A percentile compares a stretch with the other conserved stretches of the same genome.
phyloP scores from a whole-genome alignment of 371 early-diverging fungal genomes.

The Coemansia sp. region DNA sequence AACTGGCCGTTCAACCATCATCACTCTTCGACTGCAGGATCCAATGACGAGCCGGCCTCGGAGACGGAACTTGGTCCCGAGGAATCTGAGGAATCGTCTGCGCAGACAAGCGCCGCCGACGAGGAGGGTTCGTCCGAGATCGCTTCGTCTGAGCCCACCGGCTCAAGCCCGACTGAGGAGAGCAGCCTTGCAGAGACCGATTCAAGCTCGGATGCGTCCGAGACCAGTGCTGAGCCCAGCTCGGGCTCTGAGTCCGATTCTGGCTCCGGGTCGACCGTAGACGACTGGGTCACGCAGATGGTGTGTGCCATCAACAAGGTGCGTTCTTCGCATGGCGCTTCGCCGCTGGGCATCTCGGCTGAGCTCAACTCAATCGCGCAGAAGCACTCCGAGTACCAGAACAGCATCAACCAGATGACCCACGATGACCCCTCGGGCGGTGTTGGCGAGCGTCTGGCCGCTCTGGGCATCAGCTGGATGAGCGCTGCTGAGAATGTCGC shows the following conservation, averaged over 20 bases:
- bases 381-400: constrained; percentile 50
- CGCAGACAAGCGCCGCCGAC: too few species aligned
- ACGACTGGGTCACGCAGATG: constrained; percentile 40
- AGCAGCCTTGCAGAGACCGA: background rate
- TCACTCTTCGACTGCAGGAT: background rate
- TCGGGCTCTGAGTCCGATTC: too few species aligned
- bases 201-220: constrained; percentile 1
- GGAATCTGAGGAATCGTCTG: background rate
- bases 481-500: constrained; percentile 54
- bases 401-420: constrained; percentile 48
- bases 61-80: background rate
- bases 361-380: constrained; percentile 44
- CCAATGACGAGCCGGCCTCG: background rate
- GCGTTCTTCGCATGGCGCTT: constrained; percentile 27
- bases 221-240: constrained; percentile 1
- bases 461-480: constrained; percentile 35
- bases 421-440: constrained; percentile 49
- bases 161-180: background rate
- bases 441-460: constrained; percentile 46
- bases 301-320: constrained; percentile 46
- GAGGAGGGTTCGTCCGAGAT: background rate
- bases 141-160: background rate
- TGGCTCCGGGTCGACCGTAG: background rate
- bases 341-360: constrained; percentile 41
- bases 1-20: background rate